A percentile compares a stretch with the other conserved stretches of the same genome.
Evolutionary conservation across 2,329 filamentous ascomycete genomes (phyloP).

Genomic region (Fulvia fulva): DNA sequence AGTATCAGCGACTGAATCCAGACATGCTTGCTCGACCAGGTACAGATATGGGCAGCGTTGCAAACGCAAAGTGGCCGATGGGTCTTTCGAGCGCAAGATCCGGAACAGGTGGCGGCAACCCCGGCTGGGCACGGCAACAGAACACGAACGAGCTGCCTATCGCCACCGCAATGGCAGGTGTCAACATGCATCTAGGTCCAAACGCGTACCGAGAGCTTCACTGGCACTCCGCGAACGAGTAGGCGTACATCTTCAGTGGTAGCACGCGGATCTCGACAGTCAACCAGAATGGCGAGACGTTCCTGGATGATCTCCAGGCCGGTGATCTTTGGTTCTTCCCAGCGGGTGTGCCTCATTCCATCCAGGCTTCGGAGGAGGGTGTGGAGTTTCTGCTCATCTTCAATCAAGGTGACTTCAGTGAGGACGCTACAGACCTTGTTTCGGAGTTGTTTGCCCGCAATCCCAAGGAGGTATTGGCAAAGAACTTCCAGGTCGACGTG

Average conservation of each 20-base stretch:
- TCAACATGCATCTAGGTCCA: slow-evolving; percentile 36
- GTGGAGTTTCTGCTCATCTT: slow-evolving; percentile 59
- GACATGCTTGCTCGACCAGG: slow-evolving; percentile 37
- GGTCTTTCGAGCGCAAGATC: slow-evolving; percentile 33
- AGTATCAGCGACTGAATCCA: slow-evolving; percentile 37
- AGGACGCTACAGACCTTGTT: slow-evolving; percentile 57
- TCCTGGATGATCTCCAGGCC: slow-evolving; percentile 28
- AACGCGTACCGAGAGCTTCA: slow-evolving; percentile 33
- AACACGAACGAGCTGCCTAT: slow-evolving; percentile 36
- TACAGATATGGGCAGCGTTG: slow-evolving; percentile 36
- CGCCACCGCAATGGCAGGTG: slow-evolving; percentile 40
- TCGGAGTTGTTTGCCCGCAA: slow-evolving; percentile 31
- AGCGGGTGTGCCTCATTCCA: slow-evolving; percentile 39
- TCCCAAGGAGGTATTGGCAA: slow-evolving; percentile 38
- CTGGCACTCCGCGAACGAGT: slow-evolving; percentile 32
- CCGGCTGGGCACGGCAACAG: slow-evolving; percentile 40
- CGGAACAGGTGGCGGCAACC: slow-evolving; percentile 35
- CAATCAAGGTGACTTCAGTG: slow-evolving; percentile 54
- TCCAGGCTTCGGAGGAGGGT: slow-evolving; percentile 46
- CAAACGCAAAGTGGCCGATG: slow-evolving; percentile 37
- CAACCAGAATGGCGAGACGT: slow-evolving; percentile 28
- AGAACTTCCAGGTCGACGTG: slow-evolving; percentile 30
- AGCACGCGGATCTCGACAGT: slow-evolving; percentile 26
- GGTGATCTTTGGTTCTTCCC: slow-evolving; percentile 55
- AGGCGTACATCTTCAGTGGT: slow-evolving; percentile 30